Evolutionary conservation across 2,329 filamentous ascomycete genomes (phyloP).

Genomic region (Graphilbum fragrans): DNA sequence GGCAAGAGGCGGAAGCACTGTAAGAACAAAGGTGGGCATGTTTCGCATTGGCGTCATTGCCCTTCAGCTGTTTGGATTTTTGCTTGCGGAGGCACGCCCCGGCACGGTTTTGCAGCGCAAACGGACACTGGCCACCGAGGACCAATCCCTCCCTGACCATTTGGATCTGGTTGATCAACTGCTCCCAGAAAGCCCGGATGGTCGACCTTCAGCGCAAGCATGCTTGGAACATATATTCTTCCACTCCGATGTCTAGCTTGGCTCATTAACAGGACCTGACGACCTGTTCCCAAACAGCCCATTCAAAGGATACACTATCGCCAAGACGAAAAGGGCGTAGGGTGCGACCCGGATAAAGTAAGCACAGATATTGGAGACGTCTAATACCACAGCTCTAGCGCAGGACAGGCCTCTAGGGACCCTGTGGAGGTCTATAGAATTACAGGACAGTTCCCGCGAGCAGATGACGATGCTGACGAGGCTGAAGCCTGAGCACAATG

Average conservation of each 20-base stretch:
- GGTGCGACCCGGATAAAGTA: background rate
- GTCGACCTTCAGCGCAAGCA: background rate
- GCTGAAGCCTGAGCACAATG: too few relatives aligned
- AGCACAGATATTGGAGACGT: background rate
- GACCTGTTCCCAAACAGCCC: background rate
- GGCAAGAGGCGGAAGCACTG: background rate
- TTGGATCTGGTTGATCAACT: background rate
- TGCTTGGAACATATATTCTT: background rate
- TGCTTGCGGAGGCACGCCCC: too few relatives aligned
- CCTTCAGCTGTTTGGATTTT: background rate
- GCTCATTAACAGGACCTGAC: background rate
- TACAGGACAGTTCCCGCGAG: too few relatives aligned
- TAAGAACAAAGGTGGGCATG: constrained; percentile 3
- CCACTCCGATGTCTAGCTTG: background rate
- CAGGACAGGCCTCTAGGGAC: background rate
- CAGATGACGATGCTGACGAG: too few relatives aligned
- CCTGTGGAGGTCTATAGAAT: background rate
- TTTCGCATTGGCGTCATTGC: constrained; percentile 2
- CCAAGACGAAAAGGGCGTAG: background rate
- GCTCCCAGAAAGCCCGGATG: background rate
- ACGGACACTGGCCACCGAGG: background rate
- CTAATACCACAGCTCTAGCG: background rate
- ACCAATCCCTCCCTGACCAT: background rate
- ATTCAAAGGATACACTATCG: background rate
- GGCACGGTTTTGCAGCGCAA: background rate